Percentiles rank a stretch among this genome's conserved stretches.
These are phyloP conservation scores for Prunus campanulata DNA, from an alignment of 306 rosid species.

Conservation along the genomic window DNA sequence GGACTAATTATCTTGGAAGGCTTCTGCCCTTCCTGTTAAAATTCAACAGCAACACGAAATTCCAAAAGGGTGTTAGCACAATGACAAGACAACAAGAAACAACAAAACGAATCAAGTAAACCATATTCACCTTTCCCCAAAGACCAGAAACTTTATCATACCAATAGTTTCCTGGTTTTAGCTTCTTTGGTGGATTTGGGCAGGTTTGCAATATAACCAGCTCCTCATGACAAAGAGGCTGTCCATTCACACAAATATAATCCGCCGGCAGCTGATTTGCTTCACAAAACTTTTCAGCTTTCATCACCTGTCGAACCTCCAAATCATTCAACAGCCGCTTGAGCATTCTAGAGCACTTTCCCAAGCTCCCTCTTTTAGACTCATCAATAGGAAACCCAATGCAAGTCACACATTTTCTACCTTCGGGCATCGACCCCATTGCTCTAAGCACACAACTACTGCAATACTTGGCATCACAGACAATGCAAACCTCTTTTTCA, in stretches of 20 bases:
- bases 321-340: conserved; percentile 79
- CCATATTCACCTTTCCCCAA: conserved; percentile 93
- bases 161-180: conserved; percentile 97
- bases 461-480: conserved; percentile 92
- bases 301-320: conserved; percentile 86
- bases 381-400: conserved; percentile 82
- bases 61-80: conserved; percentile 17
- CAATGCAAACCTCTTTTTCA: conserved; percentile 90
- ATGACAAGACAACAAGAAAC: not conserved
- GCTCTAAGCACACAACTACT: conserved; percentile 86
- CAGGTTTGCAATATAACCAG: conserved; percentile 59
- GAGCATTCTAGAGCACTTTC: conserved; percentile 85
- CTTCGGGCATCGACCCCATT: conserved; percentile 99
- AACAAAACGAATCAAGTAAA: conserved; percentile 2
- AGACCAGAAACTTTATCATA: conserved; percentile 98
- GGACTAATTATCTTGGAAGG: conserved; percentile 85
- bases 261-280: conserved; percentile 90
- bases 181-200: conserved; percentile 81
- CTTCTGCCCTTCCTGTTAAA: conserved; percentile 88
- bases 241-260: conserved; percentile 77
- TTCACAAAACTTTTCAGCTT: conserved; percentile 79
- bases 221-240: conserved; percentile 75
- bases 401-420: conserved; percentile 90
- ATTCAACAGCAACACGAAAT: conserved; percentile 23
- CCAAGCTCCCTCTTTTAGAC: conserved; percentile 68